Conservation (phyloP, 305 asterid species). For the Coffea humblotiana region DNA sequence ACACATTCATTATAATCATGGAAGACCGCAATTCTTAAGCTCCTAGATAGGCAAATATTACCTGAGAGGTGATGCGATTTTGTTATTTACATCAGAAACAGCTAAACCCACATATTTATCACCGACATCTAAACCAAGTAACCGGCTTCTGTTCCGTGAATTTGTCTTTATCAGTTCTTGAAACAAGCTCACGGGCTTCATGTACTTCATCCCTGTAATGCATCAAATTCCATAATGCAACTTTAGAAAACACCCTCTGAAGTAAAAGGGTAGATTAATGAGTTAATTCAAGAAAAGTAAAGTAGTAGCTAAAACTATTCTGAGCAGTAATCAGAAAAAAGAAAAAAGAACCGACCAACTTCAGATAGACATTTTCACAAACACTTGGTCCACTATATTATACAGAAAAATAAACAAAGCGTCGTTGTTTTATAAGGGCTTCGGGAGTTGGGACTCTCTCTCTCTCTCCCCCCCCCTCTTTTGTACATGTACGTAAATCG, state of each 20-base stretch:
- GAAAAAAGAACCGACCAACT: background rate
- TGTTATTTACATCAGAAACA: slow-evolving; percentile 62
- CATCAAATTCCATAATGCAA: background rate
- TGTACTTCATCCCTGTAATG: slow-evolving; percentile 60
- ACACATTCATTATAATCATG: background rate
- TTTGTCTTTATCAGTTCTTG: slow-evolving; percentile 55
- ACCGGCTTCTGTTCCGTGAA: slow-evolving; percentile 40
- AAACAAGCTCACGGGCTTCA: slow-evolving; percentile 59
- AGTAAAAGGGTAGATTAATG: background rate
- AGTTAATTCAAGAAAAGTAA: background rate
- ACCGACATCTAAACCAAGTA: slow-evolving; percentile 93
- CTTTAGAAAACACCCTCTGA: too few species aligned
- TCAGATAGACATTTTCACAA: background rate
- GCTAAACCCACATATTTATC: slow-evolving; percentile 84
- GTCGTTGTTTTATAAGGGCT: background rate
- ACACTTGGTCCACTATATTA: background rate
- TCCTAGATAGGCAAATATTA: slow-evolving; percentile 23
- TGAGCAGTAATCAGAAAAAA: background rate
- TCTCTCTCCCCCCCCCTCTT: too few species aligned
- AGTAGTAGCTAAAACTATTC: background rate
- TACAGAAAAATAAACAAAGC: too few species aligned
- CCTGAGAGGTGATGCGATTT: slow-evolving; percentile 81
- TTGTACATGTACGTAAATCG: too few species aligned
- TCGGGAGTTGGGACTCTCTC: background rate
- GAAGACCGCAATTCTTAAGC: background rate